Evolutionary conservation across 2,329 filamentous ascomycete genomes (phyloP).

Genomic region (Helotiales sp.): DNA sequence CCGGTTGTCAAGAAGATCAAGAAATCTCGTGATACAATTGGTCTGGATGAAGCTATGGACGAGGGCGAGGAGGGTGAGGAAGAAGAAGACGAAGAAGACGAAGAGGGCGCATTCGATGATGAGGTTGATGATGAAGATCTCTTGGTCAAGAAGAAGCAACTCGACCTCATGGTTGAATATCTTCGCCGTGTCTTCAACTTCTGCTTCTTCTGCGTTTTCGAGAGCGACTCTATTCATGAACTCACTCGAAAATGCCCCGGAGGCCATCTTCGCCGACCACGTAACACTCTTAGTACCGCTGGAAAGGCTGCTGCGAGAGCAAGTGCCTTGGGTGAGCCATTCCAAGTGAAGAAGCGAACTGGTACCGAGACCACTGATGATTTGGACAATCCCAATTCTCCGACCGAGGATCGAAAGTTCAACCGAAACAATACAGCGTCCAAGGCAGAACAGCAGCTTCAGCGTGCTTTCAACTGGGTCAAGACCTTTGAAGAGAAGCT

Average conservation of each 20-base stretch:
- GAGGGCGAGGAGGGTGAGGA: slow-evolving; percentile 61
- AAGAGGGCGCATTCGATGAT: slow-evolving; percentile 67
- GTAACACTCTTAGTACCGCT: slow-evolving; percentile 80
- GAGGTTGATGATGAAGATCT: slow-evolving; percentile 91
- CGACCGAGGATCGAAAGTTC: slow-evolving; percentile 75
- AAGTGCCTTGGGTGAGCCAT: slow-evolving; percentile 80
- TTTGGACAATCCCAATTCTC: slow-evolving; percentile 64
- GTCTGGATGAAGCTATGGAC: slow-evolving; percentile 66
- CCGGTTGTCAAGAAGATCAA: slow-evolving; percentile 64
- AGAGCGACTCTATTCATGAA: slow-evolving; percentile 96
- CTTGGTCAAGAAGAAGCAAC: slow-evolving; percentile 91
- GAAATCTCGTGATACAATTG: slow-evolving; percentile 60
- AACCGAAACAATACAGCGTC: slow-evolving; percentile 61
- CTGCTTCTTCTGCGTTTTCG: slow-evolving; percentile 99
- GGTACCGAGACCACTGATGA: slow-evolving; percentile 51
- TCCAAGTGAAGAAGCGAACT: slow-evolving; percentile 80
- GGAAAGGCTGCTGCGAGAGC: slow-evolving; percentile 86
- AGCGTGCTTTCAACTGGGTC: slow-evolving; percentile 97
- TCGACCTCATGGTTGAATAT: slow-evolving; percentile 95
- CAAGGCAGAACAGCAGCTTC: slow-evolving; percentile 89
- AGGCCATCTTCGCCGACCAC: slow-evolving; percentile 91
- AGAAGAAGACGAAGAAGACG: slow-evolving; percentile 79
- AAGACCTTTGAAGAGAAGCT: slow-evolving; percentile 98
- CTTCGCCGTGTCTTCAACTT: slow-evolving; percentile 96
- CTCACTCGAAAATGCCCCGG: slow-evolving; percentile 94